Percentiles rank a stretch among this genome's conserved stretches.
phyloP scores from a whole-genome alignment of 2,329 filamentous ascomycete species.

The Apiospora malaysiana region DNA sequence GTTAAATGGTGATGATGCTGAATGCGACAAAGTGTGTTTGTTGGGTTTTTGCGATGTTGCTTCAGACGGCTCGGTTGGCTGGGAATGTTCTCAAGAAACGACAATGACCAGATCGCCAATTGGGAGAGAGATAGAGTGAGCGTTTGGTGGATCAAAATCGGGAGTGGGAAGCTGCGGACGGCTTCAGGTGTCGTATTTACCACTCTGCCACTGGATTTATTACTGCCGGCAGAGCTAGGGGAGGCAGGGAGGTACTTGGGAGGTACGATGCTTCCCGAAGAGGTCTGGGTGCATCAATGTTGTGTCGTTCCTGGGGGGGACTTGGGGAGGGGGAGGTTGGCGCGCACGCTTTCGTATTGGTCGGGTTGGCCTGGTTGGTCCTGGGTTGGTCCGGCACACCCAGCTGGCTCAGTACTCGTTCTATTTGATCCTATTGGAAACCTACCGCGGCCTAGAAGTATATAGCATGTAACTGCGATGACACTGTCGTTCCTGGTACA shows the following conservation, averaged over 20 bases:
- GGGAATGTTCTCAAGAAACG: constrained; percentile 14
- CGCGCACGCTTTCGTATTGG: constrained; percentile 8
- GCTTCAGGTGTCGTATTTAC: constrained; percentile 6
- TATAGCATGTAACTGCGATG: background rate
- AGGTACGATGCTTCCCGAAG: background rate
- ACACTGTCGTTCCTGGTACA: background rate
- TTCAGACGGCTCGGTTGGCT: background rate
- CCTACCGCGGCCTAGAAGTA: background rate
- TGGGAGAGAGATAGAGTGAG: constrained; percentile 17
- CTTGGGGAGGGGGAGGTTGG: background rate
- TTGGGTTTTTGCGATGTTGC: background rate
- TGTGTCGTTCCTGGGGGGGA: background rate
- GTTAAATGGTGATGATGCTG: constrained; percentile 1
- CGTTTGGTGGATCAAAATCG: constrained; percentile 19
- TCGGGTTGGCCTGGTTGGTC: constrained; percentile 5
- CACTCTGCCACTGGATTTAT: too few species aligned
- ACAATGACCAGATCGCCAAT: constrained; percentile 23
- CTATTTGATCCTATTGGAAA: constrained; percentile 14
- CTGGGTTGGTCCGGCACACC: background rate
- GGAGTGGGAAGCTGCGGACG: constrained; percentile 19
- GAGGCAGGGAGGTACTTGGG: background rate
- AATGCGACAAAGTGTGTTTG: constrained; percentile 19
- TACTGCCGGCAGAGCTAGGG: constrained; percentile 9
- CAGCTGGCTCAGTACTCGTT: background rate
- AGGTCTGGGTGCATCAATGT: background rate